Evolutionary conservation across 306 rosid genomes (phyloP), one percentile per base, ranked within the genome.

Genomic region (Phaseolus lunatus): DNA sequence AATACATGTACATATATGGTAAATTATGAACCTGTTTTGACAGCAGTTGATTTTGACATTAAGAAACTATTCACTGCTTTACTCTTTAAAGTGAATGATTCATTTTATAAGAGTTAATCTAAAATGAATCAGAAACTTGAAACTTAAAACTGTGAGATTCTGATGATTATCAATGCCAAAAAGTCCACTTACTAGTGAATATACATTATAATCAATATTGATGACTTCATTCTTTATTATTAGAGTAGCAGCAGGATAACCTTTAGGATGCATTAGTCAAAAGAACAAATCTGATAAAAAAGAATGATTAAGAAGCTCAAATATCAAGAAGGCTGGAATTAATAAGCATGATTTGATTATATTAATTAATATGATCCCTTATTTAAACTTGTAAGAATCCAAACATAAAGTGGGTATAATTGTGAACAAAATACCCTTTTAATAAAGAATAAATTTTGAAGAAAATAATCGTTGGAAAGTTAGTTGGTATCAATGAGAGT

Each of bases 241-340:
- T 45, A 23, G 47, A 65, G 26, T 62, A 76, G 48, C n/a, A 69
- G 24, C 8, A 20, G 63, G 14, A 48, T 47, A 39, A 70, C 54
- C 79, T 84, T 75, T 47, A 45, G 41, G 57, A 18, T 43, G 43
- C 23, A 27, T 29, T 64, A 56, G 85, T 82, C 79, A 80, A 71
- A 73, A 65, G 33, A 58, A 58, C 50, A 39, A 31, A 56, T 59
- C 62, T 44, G 33, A 63, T 58, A 0, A 77, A 81, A 73, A 77
- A 23, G 10, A 43, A 73, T 41, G 45, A 52, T 16, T 29, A 24
- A 67, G 50, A 69, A 84, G 71, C 74, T 83, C 74, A 33, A 5
- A 50, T 58, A 83, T 29, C 81, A 79, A 79, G 78, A 83, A 29
- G 33, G 33, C 66, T 67, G 16, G 61, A 20, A 63, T 63, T 35